Base-by-base conservation (phyloP, 2,329 filamentous ascomycete species). In the Ascocoryne sarcoides region DNA sequence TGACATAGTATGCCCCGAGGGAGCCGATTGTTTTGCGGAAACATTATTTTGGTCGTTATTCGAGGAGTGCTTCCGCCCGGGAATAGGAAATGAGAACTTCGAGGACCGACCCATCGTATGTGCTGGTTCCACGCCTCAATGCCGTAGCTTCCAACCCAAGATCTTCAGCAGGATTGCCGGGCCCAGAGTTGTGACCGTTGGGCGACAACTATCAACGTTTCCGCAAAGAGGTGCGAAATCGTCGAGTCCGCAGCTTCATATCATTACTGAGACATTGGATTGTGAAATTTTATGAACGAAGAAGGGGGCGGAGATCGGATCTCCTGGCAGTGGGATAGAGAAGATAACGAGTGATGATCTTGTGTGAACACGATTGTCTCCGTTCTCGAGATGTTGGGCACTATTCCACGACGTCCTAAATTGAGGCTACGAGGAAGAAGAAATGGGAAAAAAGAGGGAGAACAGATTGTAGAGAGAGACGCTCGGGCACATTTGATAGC, bases 31-130 rank as follows among this genome's bases (percentile, higher is more conserved):
- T 36, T 33, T 39, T 21, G 18, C 18, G 18, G 30, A 32, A 7
- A 39, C 23, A 17, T 20, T 40, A n/a, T n/a, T n/a, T n/a, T n/a
- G n/a, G n/a, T 46, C 43, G 41, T 47, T 46, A 10, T 34, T 46
- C 26, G 42, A 29, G 17, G 42, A 36, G 31, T 49, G 39, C 44
- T 50, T 60, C 32, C 57, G 53, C 14, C 56, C 56, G 36, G 58
- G 59, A 12, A 61, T 46, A 17, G 57, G 59, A 42, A 62, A 61
- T 5, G 52, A 58, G 44, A 60, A 60, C 45, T 62, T 62, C 23
- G 59, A 58, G 18, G 50, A 53, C 45, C 55, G 55, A 38, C 56
- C 52, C 59, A 62, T 61, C 32, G 44, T 51, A 42, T 36, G 7
- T 36, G 32, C 31, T 33, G 31, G 36, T n/a, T 4, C 15, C 32